These are phyloP conservation scores for Phytomonas sp. DNA, from an alignment of 208 protist genomes.

Conservation along the genomic window DNA sequence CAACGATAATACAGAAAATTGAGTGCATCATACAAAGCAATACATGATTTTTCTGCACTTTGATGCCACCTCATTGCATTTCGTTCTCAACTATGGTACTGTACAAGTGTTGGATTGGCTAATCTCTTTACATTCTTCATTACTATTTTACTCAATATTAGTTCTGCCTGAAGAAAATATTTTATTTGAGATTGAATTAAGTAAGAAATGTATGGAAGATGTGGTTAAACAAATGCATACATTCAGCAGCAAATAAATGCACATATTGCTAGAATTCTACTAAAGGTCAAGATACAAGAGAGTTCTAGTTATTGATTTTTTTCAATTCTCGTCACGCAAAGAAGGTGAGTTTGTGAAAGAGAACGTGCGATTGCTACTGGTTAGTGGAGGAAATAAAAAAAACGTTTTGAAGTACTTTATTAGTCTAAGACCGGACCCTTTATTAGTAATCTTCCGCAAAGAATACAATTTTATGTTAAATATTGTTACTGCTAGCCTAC, in stretches of 20 bases:
- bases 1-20: background rate
- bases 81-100: background rate
- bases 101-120: background rate
- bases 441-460: background rate
- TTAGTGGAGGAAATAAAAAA: background rate
- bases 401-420: background rate
- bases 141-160: background rate
- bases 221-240: background rate
- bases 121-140: background rate
- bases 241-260: background rate
- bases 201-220: background rate
- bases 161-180: background rate
- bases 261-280: background rate
- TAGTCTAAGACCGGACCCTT: background rate
- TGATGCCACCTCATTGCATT: background rate
- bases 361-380: background rate
- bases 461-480: background rate
- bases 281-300: background rate
- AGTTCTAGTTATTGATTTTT: background rate
- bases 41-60: background rate
- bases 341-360: background rate
- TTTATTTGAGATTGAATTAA: background rate
- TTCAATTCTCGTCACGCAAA: background rate
- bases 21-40: background rate
- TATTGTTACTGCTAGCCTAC: conserved; percentile 4